phyloP scores from a whole-genome alignment of 495 filamentous ascomycete genomes.

The Lepidopterella palustris region DNA sequence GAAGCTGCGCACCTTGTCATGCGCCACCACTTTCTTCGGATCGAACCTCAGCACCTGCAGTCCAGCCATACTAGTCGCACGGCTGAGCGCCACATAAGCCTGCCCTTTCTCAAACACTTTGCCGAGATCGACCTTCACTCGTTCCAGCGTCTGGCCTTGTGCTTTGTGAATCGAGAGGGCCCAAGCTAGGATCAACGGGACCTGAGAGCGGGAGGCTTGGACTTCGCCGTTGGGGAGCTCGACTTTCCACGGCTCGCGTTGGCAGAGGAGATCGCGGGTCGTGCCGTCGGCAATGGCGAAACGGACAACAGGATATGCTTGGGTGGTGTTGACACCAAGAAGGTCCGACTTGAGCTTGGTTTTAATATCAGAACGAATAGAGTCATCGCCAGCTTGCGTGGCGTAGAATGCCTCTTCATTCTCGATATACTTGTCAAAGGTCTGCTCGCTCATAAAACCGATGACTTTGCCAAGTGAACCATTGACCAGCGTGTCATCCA shows the following conservation, averaged over 20 bases:
- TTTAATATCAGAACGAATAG: constrained; percentile 31
- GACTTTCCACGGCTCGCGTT: constrained; percentile 88
- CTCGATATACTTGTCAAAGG: constrained; percentile 58
- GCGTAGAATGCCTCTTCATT: constrained; percentile 47
- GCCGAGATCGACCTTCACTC: constrained; percentile 90
- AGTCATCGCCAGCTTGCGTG: constrained; percentile 41
- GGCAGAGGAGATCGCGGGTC: constrained; percentile 68
- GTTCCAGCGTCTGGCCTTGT: constrained; percentile 89
- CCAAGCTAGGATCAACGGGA: constrained; percentile 92
- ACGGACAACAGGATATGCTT: constrained; percentile 68
- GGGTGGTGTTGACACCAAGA: constrained; percentile 36
- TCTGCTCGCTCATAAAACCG: constrained; percentile 77
- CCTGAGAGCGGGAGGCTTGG: constrained; percentile 71
- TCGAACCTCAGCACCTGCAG: constrained; percentile 87
- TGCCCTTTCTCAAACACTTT: constrained; percentile 94
- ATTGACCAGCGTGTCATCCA: constrained; percentile 90
- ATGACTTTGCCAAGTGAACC: constrained; percentile 83
- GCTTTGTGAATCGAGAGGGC: constrained; percentile 97
- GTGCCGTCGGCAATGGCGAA: constrained; percentile 76
- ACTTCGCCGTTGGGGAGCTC: constrained; percentile 93
- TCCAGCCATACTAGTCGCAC: constrained; percentile 80
- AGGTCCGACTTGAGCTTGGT: constrained; percentile 20
- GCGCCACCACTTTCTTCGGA: constrained; percentile 87
- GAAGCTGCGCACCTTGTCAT: constrained; percentile 76
- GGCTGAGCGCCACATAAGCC: constrained; percentile 73